Conservation (phyloP, 352 stramenopile genomes). For the Plasmopara halstedii region DNA sequence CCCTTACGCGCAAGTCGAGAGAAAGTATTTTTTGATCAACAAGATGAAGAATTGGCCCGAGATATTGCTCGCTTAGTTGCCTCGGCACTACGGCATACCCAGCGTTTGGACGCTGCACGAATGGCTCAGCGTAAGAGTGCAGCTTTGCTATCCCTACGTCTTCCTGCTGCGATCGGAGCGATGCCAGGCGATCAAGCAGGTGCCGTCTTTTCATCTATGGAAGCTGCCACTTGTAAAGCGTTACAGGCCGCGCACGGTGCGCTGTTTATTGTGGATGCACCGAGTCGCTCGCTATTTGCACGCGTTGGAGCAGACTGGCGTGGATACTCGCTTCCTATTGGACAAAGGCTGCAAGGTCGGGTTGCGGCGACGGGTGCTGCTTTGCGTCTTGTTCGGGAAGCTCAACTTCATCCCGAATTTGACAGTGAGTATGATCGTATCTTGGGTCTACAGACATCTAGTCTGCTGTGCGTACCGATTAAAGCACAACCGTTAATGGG, state of each 20-base stretch:
- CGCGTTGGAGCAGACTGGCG: conserved; percentile 59
- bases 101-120: conserved; percentile 49
- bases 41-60: conserved; percentile 56
- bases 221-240: conserved; percentile 22
- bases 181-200: conserved; percentile 27
- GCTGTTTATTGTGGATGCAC: conserved; percentile 74
- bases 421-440: conserved; percentile 56
- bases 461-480: conserved; percentile 67
- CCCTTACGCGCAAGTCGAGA: conserved; percentile 10
- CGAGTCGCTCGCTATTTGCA: conserved; percentile 59
- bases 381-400: conserved; percentile 47
- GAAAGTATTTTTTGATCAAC: conserved; percentile 63
- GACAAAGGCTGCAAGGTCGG: conserved; percentile 57
- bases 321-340: conserved; percentile 59
- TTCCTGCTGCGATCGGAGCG: conserved; percentile 21
- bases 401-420: conserved; percentile 52
- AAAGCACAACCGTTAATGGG: conserved; percentile 31
- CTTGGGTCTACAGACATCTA: conserved; percentile 52
- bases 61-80: conserved; percentile 61
- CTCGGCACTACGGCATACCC: conserved; percentile 62
- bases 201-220: conserved; percentile 21
- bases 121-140: conserved; percentile 54
- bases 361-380: conserved; percentile 56
- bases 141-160: conserved; percentile 38
- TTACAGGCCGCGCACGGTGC: conserved; percentile 35